Evolutionary conservation across 306 rosid genomes (phyloP), one percentile per base, ranked within the genome.

Genomic region (Dryas drummondii): DNA sequence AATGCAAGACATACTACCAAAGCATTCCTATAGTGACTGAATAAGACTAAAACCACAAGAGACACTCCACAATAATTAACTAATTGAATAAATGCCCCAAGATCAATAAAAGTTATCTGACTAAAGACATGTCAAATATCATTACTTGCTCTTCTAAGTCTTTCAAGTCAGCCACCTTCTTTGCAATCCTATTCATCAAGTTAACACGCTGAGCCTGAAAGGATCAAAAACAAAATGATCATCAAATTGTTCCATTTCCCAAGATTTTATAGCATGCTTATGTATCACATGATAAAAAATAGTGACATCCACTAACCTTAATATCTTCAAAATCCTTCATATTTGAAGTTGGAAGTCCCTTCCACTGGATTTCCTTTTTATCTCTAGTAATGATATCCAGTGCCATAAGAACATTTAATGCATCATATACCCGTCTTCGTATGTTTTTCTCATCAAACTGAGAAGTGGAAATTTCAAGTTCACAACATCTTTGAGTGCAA

Each of bases 141-240:
- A 22, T 70, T 82, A 82, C 86, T 70, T 78, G 82, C n/a, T 78
- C 86, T 74, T 82, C 77, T 60, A 78, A 65, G 62, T 78, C 86
- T 9, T 82, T 78, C 74, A 82, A 74, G 74, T 78, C 70, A 7
- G 77, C 77, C 11, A 68, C 68, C 54, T 82, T 82, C 44, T 66
- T 75, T 60, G 60, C 40, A 69, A 78, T 70, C 50, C 57, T 62
- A 61, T 70, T 65, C 76, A 46, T 15, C 74, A 78, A 32, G 45
- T 55, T 74, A 50, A 12, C 22, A 5, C 55, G 58, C 26, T 42
- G 52, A 5, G 77, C 77, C 86, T 82, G 78, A 42, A 68, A 72
- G 40, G 63, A 46, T 48, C 14, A 66, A 19, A 19, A 68, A 44
- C 50, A 40, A 52, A 22, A 44, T 45, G 10, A 50, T 22, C 8